Evolutionary conservation across 768 basidiomycete genomes (phyloP), one percentile per base, ranked within the genome.

Genomic region (Mrakia frigida): DNA sequence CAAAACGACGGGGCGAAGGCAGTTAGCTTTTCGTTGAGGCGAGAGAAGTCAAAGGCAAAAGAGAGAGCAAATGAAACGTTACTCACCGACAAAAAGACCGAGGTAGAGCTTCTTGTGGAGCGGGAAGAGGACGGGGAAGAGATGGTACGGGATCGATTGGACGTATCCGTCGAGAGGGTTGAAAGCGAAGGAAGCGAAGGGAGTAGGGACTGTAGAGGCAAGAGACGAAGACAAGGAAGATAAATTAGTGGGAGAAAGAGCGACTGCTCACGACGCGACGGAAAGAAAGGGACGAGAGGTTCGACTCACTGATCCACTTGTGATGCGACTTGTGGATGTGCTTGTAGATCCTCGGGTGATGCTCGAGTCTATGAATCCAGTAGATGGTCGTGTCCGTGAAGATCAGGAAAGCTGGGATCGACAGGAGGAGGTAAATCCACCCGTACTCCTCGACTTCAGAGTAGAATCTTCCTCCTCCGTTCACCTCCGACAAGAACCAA

Each of bases 141-240:
- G 81, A 83, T 99, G 97, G 82, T 98, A 98, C 3, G 96, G 96
- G 6, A 98, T 84, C 14, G 93, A 95, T 85, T 99, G 97, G 37
- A 90, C 82, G 82, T 92, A 98, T 2, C 96, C 96, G 83, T 99
- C 96, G 31, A 98, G 84, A 0, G 93, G 93, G 84, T 99, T 94
- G 89, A 99, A 99, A 0, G 97, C 97, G 82, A 97, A 92, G 33
- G 96, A 96, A 43, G 97, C 92, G 81, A 93, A 99, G 0, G 97
- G 97, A 0, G 97, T 97, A 6, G 97, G 95, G 77, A 99, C 94
- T 97, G 81, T 4, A 11, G 1, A 21, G 46, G 3, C 1, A 43
- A 14, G 16, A 43, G 43, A n/a, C n/a, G n/a, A n/a, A n/a, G n/a
- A n/a, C n/a, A n/a, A n/a, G n/a, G n/a, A n/a, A n/a, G n/a, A n/a